These are phyloP conservation scores for Candida khao-thaluensis DNA, from an alignment of 805 yeast species.

Conservation along the genomic window DNA sequence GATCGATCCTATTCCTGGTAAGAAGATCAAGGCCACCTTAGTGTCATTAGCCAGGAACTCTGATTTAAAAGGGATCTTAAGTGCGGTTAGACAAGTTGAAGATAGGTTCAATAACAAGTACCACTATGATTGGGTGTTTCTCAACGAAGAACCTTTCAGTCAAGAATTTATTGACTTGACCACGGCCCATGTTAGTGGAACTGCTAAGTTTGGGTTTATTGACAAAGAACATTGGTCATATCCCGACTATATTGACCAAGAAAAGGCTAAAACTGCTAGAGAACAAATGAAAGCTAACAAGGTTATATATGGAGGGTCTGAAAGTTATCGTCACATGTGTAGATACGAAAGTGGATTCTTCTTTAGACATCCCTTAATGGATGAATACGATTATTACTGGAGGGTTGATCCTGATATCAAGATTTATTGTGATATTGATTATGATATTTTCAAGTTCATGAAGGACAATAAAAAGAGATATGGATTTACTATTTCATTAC, in stretches of 20 bases:
- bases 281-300: conserved; percentile 51
- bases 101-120: conserved; percentile 84
- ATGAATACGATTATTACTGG: conserved; percentile 88
- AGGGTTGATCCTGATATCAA: conserved; percentile 86
- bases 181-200: conserved; percentile 68
- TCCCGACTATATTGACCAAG: conserved; percentile 78
- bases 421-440: conserved; percentile 78
- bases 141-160: conserved; percentile 81
- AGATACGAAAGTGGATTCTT: conserved; percentile 88
- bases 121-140: conserved; percentile 92
- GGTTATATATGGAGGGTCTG: conserved; percentile 75
- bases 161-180: conserved; percentile 78
- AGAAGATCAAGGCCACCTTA: conserved; percentile 69
- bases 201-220: conserved; percentile 71
- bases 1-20: conserved; percentile 26
- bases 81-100: conserved; percentile 73
- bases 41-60: conserved; percentile 75
- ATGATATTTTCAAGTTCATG: conserved; percentile 84
- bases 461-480: conserved; percentile 73
- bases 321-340: conserved; percentile 88
- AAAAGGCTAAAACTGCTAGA: conserved; percentile 64
- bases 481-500: conserved; percentile 80
- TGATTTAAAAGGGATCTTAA: conserved; percentile 60
- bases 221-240: conserved; percentile 83
- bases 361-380: conserved; percentile 70